Evolutionary conservation across 2,329 filamentous ascomycete genomes (phyloP), one percentile per base, ranked within the genome.

Genomic region (Xylaria arbuscula): DNA sequence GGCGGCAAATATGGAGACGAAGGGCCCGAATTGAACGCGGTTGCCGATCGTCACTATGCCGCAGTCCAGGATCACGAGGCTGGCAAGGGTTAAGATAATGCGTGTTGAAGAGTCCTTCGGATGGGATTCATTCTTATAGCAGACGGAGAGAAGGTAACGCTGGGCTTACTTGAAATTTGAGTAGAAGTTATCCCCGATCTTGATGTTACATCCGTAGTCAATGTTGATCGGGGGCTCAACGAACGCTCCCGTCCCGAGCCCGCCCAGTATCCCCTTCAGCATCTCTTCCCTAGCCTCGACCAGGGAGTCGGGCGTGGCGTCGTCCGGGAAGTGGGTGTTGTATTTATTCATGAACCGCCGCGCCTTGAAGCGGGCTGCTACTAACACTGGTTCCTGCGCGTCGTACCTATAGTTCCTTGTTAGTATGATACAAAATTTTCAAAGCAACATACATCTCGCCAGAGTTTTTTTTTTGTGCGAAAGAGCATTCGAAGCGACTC

Each of bases 21-120:
- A 90, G 0, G 92, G 91, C 0, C 91, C 93, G 63, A 94, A 85
- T 71, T 92, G 80, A 1, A 92, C 92, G 34, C 92, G 86, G 32
- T 90, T 85, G 0, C 92, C 92, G 55, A 94, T 91, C 3, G 78
- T 82, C 48, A 94, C 89, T 2, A 88, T 81, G 71, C 88, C 91
- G n/a, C 89, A 93, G 76, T 95, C 92, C 15, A 94, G 81, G 68
- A 94, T 90, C 1, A 88, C 88, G 64, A 86, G 76, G 67, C 83
- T 84, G n/a, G 19, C 9, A 3, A 40, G 36, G 8, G n/a, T 15
- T 22, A 32, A 45, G 48, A 38, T 19, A 15, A 6, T 24, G 1
- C 9, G 45, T 48, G 24, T 67, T 63, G 47, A 28, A 19, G 58
- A 32, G 13, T 40, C 15, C 7, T 5, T 8, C 54, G 6, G 28